phyloP scores from a whole-genome alignment of 2,329 filamentous ascomycete genomes.

The Fonsecaea monophora region DNA sequence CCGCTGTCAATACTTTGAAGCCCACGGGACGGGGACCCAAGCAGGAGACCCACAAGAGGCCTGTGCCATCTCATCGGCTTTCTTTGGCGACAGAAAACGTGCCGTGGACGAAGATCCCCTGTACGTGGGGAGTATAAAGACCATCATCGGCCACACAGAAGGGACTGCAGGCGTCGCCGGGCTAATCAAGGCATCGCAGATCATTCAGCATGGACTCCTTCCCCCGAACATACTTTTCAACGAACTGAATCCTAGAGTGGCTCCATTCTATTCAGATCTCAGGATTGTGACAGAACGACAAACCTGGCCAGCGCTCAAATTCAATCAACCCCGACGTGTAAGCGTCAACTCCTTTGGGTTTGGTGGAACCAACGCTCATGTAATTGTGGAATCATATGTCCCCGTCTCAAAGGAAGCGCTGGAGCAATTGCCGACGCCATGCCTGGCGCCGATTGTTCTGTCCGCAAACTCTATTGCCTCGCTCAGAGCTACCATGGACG shows the following conservation, averaged over 20 bases:
- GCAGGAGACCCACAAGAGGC: slow-evolving; percentile 43
- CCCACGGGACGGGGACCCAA: slow-evolving; percentile 49
- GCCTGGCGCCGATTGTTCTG: neutral
- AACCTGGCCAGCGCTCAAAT: slow-evolving; percentile 29
- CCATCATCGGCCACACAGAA: slow-evolving; percentile 46
- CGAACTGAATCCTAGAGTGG: slow-evolving; percentile 42
- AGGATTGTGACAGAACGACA: slow-evolving; percentile 1
- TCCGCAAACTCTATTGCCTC: neutral
- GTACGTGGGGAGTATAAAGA: slow-evolving; percentile 43
- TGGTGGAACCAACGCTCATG: slow-evolving; percentile 48
- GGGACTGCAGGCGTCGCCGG: slow-evolving; percentile 41
- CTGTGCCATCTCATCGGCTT: slow-evolving; percentile 42
- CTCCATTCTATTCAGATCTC: slow-evolving; percentile 17
- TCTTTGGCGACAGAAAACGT: slow-evolving; percentile 26
- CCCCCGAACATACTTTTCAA: slow-evolving; percentile 44
- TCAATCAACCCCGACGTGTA: slow-evolving; percentile 36
- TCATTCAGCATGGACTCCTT: slow-evolving; percentile 40
- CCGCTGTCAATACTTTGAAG: slow-evolving; percentile 39
- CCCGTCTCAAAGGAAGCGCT: neutral
- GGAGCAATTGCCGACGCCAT: neutral
- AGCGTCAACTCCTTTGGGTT: slow-evolving; percentile 48
- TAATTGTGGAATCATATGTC: slow-evolving; percentile 40
- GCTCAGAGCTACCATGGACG: neutral
- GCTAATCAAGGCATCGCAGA: slow-evolving; percentile 43
- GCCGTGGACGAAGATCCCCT: slow-evolving; percentile 33